Conservation (phyloP, 306 rosid genomes). For the Pterocarpus santalinus region DNA sequence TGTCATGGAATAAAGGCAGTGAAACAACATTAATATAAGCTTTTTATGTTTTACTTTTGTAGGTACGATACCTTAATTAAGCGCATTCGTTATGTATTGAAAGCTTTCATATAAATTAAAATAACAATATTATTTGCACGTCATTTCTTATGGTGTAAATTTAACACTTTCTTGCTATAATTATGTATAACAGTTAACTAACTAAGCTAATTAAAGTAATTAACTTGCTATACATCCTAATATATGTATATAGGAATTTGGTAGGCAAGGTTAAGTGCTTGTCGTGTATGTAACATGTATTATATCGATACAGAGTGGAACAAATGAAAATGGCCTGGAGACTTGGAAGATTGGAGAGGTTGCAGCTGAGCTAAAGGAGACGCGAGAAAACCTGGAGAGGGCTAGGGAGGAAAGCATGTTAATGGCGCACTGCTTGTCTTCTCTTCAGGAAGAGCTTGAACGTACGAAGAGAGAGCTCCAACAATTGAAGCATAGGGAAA, state of each 20-base stretch:
- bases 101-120: constrained; percentile 1
- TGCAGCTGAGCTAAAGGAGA: constrained; percentile 76
- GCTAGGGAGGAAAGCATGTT: constrained; percentile 80
- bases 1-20: constrained; percentile 52
- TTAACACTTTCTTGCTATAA: not conserved
- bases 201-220: no score
- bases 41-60: not conserved
- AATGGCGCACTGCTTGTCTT: constrained; percentile 77
- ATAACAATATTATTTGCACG: not conserved
- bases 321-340: constrained; percentile 44
- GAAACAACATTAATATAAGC: constrained; percentile 9
- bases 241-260: not conserved
- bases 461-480: constrained; percentile 74
- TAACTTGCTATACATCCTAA: no score
- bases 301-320: constrained; percentile 60
- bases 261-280: not conserved
- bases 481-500: constrained; percentile 57
- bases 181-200: no score
- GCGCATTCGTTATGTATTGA: not conserved
- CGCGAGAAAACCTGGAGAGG: constrained; percentile 71
- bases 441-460: constrained; percentile 79
- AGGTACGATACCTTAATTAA: not conserved
- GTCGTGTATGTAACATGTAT: not conserved
- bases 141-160: not conserved
- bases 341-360: constrained; percentile 58